Conservation (phyloP, 1,284 basidiomycete species). For the Apiotrichum montevideense region DNA sequence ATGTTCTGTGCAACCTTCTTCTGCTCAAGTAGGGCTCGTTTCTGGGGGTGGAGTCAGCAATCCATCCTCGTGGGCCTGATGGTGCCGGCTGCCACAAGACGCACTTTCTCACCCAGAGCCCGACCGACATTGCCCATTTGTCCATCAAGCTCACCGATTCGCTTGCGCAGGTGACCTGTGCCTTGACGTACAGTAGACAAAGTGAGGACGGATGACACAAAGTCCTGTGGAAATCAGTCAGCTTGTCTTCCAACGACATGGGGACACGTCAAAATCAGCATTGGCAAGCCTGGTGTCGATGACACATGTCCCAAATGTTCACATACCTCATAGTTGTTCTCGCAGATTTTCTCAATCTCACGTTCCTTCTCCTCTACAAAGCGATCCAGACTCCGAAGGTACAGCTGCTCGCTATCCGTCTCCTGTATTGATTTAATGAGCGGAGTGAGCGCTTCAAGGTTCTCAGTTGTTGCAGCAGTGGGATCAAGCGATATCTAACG, state of each 20-base stretch:
- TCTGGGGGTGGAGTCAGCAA: conserved; percentile 44
- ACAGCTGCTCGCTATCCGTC: conserved; percentile 82
- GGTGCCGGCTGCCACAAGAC: conserved; percentile 3
- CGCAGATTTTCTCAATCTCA: conserved; percentile 94
- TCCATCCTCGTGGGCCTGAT: too few species aligned
- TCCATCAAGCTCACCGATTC: conserved; percentile 55
- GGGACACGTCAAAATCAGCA: too few species aligned
- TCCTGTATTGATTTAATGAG: conserved; percentile 89
- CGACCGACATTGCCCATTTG: conserved; percentile 63
- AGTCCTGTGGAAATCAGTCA: conserved; percentile 56
- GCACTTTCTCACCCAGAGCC: conserved; percentile 71
- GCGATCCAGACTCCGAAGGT: conserved; percentile 74
- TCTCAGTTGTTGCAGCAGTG: conserved; percentile 53
- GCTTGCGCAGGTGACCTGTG: conserved; percentile 52
- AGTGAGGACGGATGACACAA: conserved; percentile 91
- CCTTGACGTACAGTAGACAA: conserved; percentile 84
- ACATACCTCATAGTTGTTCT: conserved; percentile 76
- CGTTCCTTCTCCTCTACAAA: conserved; percentile 89
- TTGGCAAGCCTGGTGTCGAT: too few species aligned
- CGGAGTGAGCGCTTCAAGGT: conserved; percentile 85
- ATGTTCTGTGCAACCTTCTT: conserved; percentile 88
- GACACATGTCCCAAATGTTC: too few species aligned
- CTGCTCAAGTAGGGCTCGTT: conserved; percentile 76
- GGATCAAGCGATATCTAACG: conserved; percentile 42
- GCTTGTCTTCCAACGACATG: background rate